Evolutionary conservation across 768 basidiomycete species (phyloP), one percentile per base, ranked within the genome.

Genomic region (Pholiota molesta): DNA sequence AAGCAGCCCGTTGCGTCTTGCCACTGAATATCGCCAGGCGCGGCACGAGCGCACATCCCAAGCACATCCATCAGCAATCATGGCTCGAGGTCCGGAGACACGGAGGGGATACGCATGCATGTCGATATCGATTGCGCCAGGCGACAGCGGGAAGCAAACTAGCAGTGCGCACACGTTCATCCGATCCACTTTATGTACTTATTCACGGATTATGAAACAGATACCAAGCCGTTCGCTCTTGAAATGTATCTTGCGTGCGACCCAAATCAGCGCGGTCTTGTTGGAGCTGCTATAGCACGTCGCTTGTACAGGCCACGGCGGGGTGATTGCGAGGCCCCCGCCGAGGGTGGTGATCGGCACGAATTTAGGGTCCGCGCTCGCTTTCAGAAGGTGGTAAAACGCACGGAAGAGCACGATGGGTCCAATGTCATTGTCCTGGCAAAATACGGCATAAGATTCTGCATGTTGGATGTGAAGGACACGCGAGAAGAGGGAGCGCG

Each of bases 201-300:
- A 2, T 40, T n/a, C 9, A 14, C 7, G 3, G 37, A 35, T 23
- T 28, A 31, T 9, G 4, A 47, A 37, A 17, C 11, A 55, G 58
- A 5, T 13, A 59, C 62, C 37, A 4, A 63, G 42, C 62, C 62
- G 60, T 13, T 59, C 58, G 42, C 60, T 63, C 45, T 63, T 58
- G 17, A 63, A 63, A 29, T 63, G 62, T 5, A 63, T 63, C 35
- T 56, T 63, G 0, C 62, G 44, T 2, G 62, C 19, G 10, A 63
- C 28, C 13, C 31, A 63, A 26, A 60, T 63, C 31, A 63, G 23
- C 16, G 58, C 44, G 4, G 62, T 54, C 29, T 63, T 63, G 14
- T 29, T 51, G 9, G 62, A 35, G 13, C 57, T 2, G 17, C 3
- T 40, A 31, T 63, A 63, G 14, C 17, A 21, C 5, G 53, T 37